These are phyloP conservation scores for Arabidopsis thaliana DNA, from an alignment of 345 rosid species.

Conservation along the genomic window TAIR10.1 NC_003071.7:7716001-7716500, in stretches of 20 bases:
- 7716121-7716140: conserved; percentile 54
- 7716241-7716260: conserved; percentile 40
- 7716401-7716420: not conserved
- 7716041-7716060: conserved; percentile 6
- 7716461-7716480: too few species aligned
- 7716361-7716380: not conserved
- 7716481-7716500: too few species aligned
- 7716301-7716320: conserved; percentile 37
- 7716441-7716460: too few species aligned
- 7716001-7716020: not conserved
- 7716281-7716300: conserved; percentile 15
- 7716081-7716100: conserved; percentile 43
- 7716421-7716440: too few species aligned
- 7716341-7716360: not conserved
- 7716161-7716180: conserved; percentile 58
- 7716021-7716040: not conserved
- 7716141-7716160: conserved; percentile 64
- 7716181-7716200: conserved; percentile 39
- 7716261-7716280: conserved; percentile 17
- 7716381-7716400: not conserved
- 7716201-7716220: conserved; percentile 32
- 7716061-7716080: conserved; percentile 38
- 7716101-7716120: conserved; percentile 50
- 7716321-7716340: conserved; percentile 7
- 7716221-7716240: conserved; percentile 31